Evolutionary conservation across 1,139 yeast species (phyloP).

Genomic region (Debaryomyces nepalensis): DNA sequence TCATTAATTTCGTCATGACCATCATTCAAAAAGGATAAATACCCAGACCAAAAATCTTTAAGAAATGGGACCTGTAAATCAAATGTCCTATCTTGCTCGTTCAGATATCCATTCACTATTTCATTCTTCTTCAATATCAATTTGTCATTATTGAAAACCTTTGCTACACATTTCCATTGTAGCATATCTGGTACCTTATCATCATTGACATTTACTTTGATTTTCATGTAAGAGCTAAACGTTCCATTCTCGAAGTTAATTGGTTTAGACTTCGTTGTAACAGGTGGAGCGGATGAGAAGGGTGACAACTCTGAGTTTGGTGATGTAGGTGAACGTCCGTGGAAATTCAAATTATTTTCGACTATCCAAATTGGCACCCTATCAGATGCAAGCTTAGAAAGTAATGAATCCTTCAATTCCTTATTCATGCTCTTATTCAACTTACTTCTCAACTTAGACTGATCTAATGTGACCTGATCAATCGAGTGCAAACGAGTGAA

Average conservation of each 20-base stretch:
- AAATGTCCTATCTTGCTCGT: conserved; percentile 22
- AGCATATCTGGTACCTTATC: conserved; percentile 23
- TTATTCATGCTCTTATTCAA: conserved; percentile 12
- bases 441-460: conserved; percentile 13
- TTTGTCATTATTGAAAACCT: conserved; percentile 32
- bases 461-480: conserved; percentile 12
- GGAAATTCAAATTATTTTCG: conserved; percentile 12
- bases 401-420: conserved; percentile 7
- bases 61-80: conserved; percentile 45
- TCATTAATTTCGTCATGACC: conserved; percentile 29
- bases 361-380: conserved; percentile 17
- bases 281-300: conserved; percentile 18
- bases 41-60: conserved; percentile 47
- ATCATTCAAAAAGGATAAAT: conserved; percentile 39
- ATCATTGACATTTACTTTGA: conserved; percentile 22
- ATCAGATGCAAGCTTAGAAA: conserved; percentile 5
- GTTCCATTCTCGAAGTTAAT: conserved; percentile 31
- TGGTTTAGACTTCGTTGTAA: conserved; percentile 16
- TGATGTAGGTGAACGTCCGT: not conserved
- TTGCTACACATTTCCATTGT: conserved; percentile 41
- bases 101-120: conserved; percentile 39
- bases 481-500: conserved; percentile 22
- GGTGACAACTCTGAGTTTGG: conserved; percentile 8
- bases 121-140: conserved; percentile 36
- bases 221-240: conserved; percentile 35